A percentile compares a stretch with the other conserved stretches of the same genome.
Evolutionary conservation across 768 basidiomycete species (phyloP).

Genomic region (Candolleomyces efflorescens): DNA sequence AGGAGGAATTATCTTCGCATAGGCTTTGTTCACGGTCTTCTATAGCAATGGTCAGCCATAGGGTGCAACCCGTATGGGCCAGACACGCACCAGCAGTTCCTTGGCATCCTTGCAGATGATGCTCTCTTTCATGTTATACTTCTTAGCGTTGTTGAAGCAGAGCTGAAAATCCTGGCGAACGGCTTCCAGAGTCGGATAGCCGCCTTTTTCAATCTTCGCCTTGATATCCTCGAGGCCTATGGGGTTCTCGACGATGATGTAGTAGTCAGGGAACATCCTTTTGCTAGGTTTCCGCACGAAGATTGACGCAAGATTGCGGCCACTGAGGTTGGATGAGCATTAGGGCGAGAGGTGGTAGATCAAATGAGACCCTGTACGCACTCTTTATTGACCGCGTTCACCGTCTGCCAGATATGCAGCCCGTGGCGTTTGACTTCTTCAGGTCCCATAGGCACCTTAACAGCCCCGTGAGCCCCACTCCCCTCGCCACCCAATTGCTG

Average conservation of each 20-base stretch:
- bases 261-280: conserved; percentile 84
- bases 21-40: conserved; percentile 50
- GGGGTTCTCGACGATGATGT: conserved; percentile 70
- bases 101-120: conserved; percentile 81
- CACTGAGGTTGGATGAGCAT: conserved; percentile 39
- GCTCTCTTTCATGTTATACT: conserved; percentile 79
- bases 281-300: conserved; percentile 71
- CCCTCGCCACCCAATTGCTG: conserved; percentile 16
- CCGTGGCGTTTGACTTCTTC: conserved; percentile 61
- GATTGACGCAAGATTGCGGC: conserved; percentile 54
- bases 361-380: conserved; percentile 43
- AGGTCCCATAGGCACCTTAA: conserved; percentile 21
- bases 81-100: conserved; percentile 62
- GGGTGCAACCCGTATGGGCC: not conserved
- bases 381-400: conserved; percentile 86
- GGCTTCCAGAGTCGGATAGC: conserved; percentile 59
- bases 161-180: conserved; percentile 72
- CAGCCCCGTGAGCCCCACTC: conserved; percentile 14
- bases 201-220: conserved; percentile 57
- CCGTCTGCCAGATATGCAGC: conserved; percentile 67
- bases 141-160: conserved; percentile 77
- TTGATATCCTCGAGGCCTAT: conserved; percentile 91
- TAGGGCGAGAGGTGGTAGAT: conserved; percentile 14
- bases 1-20: conserved; percentile 40
- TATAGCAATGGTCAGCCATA: conserved; percentile 16